These are phyloP conservation scores for Xylaria palmicola DNA, from an alignment of 495 filamentous ascomycete genomes.

Conservation along the genomic window DNA sequence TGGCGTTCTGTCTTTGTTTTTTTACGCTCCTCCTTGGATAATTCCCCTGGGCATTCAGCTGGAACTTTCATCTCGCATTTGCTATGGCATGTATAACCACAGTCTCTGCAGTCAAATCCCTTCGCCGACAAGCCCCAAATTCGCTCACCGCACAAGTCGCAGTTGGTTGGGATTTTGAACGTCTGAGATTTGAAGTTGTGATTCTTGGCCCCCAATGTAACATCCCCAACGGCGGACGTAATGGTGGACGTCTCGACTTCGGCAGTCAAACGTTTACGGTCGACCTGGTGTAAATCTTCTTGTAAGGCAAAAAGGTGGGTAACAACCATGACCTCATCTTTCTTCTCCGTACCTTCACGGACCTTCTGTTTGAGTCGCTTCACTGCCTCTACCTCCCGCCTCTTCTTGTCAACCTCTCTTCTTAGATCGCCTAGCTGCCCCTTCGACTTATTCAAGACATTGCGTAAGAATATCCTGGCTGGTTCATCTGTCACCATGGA, in stretches of 20 bases:
- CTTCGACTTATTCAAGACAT: conserved; percentile 88
- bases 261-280: conserved; percentile 78
- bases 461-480: conserved; percentile 87
- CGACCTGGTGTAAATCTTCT: conserved; percentile 82
- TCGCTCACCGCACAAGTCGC: conserved; percentile 90
- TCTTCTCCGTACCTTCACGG: conserved; percentile 76
- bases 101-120: conserved; percentile 92
- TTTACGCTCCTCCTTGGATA: conserved; percentile 90
- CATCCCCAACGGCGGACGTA: conserved; percentile 79
- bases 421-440: conserved; percentile 72
- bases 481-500: conserved; percentile 76
- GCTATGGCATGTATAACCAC: conserved; percentile 95
- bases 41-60: conserved; percentile 90
- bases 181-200: conserved; percentile 97
- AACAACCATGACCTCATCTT: conserved; percentile 79
- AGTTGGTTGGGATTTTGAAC: conserved; percentile 98
- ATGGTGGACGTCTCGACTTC: conserved; percentile 93
- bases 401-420: conserved; percentile 78
- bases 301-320: conserved; percentile 72
- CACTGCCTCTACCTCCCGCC: conserved; percentile 73
- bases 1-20: conserved; percentile 82
- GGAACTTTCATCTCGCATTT: conserved; percentile 99
- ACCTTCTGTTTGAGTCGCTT: conserved; percentile 71
- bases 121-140: conserved; percentile 97
- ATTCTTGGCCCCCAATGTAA: conserved; percentile 85